Evolutionary conservation across 176 grass and related monocot species (phyloP), one percentile per base, ranked within the genome.

Genomic region (Cymbopogon citratus): DNA sequence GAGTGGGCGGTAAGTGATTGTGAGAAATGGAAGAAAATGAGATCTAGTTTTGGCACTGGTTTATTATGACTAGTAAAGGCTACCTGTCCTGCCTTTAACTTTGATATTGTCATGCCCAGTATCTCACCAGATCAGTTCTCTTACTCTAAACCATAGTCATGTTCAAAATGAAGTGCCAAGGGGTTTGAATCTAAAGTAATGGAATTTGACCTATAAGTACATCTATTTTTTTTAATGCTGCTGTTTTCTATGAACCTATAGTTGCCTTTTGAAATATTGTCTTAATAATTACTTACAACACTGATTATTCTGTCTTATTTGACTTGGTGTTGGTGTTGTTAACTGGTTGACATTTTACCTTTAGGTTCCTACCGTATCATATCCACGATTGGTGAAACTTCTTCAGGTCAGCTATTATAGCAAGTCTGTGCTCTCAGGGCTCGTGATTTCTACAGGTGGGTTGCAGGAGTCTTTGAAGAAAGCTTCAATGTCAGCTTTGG

Each of bases 371-470:
- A 56, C 85, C 4, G 82, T 91, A 75, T 95, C 90, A n/a, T 98
- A 93, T 90, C 96, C 92, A 80, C 85, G 72, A 38, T 85, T 98
- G 24, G 88, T 98, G 83, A 91, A 98, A 61, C 91, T 98, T 89
- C 92, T 98, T 74, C 80, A 63, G 44, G 86, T 86, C 65, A 87
- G 63, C 63, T 90, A 84, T 82, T 98, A 91, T 85, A 98, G 95
- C 68, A 82, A 80, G 63, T 60, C 44, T 88, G 90, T 98, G 82
- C 95, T 95, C 74, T 89, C 95, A 78, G 92, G 95, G 23, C 89
- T 98, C 70, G 95, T 98, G 63, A 90, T 98, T 78, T 91, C 95
- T 89, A 90, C 79, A n/a, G 95, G 95, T 87, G 95, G 89, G 64
- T 91, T 98, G 84, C 95, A 95, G 76, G 95, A 93, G 66, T 98